Evolutionary conservation across 352 stramenopile species (phyloP).

Genomic region (Pythium biforme): DNA sequence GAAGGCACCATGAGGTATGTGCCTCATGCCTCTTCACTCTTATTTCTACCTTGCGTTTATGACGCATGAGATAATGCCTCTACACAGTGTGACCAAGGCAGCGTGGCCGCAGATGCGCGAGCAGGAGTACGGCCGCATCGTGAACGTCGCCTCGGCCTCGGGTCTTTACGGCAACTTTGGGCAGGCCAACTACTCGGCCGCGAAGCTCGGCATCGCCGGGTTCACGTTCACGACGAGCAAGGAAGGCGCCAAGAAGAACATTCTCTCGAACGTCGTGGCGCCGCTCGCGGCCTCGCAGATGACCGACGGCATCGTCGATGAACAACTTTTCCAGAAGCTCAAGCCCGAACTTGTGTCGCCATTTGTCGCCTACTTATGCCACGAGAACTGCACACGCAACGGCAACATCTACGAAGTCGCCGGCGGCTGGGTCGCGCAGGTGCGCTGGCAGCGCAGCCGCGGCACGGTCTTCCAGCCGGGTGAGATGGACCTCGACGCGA

Average conservation of each 20-base stretch:
- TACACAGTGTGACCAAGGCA: slow-evolving; percentile 61
- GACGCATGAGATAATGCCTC: not conserved
- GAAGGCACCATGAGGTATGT: slow-evolving; percentile 76
- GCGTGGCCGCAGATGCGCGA: slow-evolving; percentile 77
- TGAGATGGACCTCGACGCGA: slow-evolving; percentile 47
- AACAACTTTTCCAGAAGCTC: slow-evolving; percentile 61
- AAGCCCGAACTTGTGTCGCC: slow-evolving; percentile 76
- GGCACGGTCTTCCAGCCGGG: slow-evolving; percentile 56
- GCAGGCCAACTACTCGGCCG: slow-evolving; percentile 86
- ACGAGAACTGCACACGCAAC: slow-evolving; percentile 70
- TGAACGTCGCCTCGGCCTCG: slow-evolving; percentile 80
- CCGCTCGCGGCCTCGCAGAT: slow-evolving; percentile 84
- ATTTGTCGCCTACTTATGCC: slow-evolving; percentile 82
- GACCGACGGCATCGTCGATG: slow-evolving; percentile 75
- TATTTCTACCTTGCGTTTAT: not conserved
- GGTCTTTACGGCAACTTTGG: slow-evolving; percentile 90
- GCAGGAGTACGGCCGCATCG: slow-evolving; percentile 81
- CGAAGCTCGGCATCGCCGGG: slow-evolving; percentile 92
- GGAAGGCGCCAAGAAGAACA: slow-evolving; percentile 74
- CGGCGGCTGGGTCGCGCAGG: slow-evolving; percentile 71
- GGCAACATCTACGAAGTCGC: slow-evolving; percentile 84
- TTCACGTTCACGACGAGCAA: slow-evolving; percentile 90
- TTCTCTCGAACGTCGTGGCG: slow-evolving; percentile 80
- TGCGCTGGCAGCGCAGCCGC: slow-evolving; percentile 73
- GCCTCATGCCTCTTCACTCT: not conserved